A percentile compares a stretch with the other conserved stretches of the same genome.
Evolutionary conservation across 768 basidiomycete genomes (phyloP).

Genomic region (Panellus pusillus): DNA sequence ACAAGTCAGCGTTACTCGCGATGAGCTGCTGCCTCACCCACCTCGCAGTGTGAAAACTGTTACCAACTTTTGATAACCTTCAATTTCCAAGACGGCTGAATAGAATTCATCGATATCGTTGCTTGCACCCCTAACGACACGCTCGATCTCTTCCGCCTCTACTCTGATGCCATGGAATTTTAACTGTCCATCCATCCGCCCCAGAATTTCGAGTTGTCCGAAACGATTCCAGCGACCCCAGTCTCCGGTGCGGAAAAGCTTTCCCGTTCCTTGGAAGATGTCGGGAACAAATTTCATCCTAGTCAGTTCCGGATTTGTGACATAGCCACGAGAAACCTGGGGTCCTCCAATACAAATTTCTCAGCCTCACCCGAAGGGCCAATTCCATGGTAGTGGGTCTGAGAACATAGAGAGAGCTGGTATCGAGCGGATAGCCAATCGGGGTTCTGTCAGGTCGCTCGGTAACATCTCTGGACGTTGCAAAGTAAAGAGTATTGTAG

Average conservation of each 20-base stretch:
- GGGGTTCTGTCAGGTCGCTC: constrained; percentile 9
- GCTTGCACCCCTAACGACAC: constrained; percentile 13
- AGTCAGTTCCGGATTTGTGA: constrained; percentile 29
- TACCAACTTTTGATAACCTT: not conserved
- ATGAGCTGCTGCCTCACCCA: too few species aligned
- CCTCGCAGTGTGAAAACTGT: too few species aligned
- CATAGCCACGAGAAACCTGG: constrained; percentile 26
- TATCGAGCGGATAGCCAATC: constrained; percentile 2
- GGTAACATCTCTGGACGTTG: constrained; percentile 2
- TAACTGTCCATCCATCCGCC: constrained; percentile 33
- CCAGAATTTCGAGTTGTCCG: constrained; percentile 32
- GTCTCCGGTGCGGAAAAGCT: constrained; percentile 33
- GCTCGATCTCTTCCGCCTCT: constrained; percentile 34
- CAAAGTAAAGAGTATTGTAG: constrained; percentile 28
- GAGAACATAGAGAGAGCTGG: not conserved
- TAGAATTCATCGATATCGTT: not conserved
- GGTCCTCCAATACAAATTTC: constrained; percentile 26
- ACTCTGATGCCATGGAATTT: constrained; percentile 34
- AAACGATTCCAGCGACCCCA: constrained; percentile 28
- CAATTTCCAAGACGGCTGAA: not conserved
- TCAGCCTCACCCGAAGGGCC: constrained; percentile 17
- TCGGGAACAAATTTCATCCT: constrained; percentile 27
- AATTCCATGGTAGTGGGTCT: not conserved
- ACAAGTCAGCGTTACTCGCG: too few species aligned
- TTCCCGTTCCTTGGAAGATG: constrained; percentile 29